These are phyloP conservation scores for Withania somnifera DNA, from an alignment of 305 asterid genomes.

Conservation along the genomic window DNA sequence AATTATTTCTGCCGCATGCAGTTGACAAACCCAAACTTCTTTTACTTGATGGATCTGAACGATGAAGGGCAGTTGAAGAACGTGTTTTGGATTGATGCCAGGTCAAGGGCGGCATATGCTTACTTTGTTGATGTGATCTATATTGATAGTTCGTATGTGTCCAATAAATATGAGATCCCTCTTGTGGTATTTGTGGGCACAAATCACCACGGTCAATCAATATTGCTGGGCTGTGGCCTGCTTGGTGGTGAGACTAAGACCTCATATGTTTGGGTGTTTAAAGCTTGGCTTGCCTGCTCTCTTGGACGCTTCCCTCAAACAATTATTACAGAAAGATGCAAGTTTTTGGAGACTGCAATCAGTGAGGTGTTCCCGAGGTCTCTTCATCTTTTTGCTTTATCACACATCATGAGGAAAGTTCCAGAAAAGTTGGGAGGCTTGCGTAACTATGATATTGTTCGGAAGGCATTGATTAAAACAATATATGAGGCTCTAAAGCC, in stretches of 20 bases:
- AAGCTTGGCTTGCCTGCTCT: conserved; percentile 43
- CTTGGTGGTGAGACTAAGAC: conserved; percentile 44
- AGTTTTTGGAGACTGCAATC: conserved; percentile 46
- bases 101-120: conserved; percentile 46
- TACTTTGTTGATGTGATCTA: conserved; percentile 61
- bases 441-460: conserved; percentile 42
- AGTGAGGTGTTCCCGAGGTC: conserved; percentile 51
- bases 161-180: conserved; percentile 59
- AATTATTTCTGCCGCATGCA: conserved; percentile 73
- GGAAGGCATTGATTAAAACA: conserved; percentile 44
- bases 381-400: conserved; percentile 44
- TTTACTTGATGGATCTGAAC: conserved; percentile 52
- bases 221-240: conserved; percentile 71
- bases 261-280: conserved; percentile 59
- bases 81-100: conserved; percentile 66
- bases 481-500: conserved; percentile 55
- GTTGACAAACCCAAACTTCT: conserved; percentile 63
- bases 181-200: conserved; percentile 57
- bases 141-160: conserved; percentile 53
- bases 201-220: conserved; percentile 66
- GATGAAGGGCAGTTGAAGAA: conserved; percentile 63
- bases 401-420: conserved; percentile 55
- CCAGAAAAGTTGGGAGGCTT: conserved; percentile 74
- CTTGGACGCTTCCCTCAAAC: conserved; percentile 48
- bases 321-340: conserved; percentile 59